phyloP scores from a whole-genome alignment of 2,329 filamentous ascomycete genomes.

The Fusarium camptoceras region DNA sequence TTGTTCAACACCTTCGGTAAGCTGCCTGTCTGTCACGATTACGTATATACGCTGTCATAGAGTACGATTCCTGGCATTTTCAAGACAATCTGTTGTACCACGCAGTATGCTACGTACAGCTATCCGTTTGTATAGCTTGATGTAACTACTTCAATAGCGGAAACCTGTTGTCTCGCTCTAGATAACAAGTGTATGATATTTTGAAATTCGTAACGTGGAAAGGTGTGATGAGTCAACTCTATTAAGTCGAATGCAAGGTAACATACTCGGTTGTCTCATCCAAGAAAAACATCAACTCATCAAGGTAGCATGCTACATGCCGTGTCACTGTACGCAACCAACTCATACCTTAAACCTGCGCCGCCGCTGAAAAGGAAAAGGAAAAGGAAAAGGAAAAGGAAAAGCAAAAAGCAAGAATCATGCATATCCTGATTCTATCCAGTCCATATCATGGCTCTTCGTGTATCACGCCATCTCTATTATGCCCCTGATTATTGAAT shows the following conservation, averaged over 20 bases:
- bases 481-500: neutral
- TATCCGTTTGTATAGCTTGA: neutral
- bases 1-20: neutral
- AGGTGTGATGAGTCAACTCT: neutral
- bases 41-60: neutral
- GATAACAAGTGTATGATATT: slow-evolving; percentile 32
- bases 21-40: neutral
- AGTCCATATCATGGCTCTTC: neutral
- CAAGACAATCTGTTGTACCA: neutral
- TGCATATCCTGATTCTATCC: neutral
- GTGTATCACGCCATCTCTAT: neutral
- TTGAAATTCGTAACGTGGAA: neutral
- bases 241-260: neutral
- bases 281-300: neutral
- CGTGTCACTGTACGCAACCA: neutral
- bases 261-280: neutral
- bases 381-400: neutral
- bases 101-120: neutral
- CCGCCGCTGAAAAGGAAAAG: neutral
- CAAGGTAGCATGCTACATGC: neutral
- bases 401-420: neutral
- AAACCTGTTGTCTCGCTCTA: neutral
- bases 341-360: neutral
- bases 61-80: too few relatives aligned
- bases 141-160: neutral